Conservation (phyloP, 2,329 filamentous ascomycete species). For the Elsinoe australis region DNA sequence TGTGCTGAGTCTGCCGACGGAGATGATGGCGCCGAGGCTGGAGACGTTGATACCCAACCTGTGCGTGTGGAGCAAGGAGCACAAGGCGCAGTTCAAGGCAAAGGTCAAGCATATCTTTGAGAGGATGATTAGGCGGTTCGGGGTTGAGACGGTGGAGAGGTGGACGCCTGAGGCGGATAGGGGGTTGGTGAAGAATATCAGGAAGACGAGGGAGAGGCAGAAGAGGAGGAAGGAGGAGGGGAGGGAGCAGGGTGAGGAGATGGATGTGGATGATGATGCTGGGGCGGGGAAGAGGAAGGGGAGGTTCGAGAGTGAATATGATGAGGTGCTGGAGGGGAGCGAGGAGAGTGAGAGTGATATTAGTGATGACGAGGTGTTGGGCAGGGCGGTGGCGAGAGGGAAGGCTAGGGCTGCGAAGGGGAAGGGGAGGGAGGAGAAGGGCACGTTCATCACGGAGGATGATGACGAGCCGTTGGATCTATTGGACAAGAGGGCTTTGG, state of each 20-base stretch:
- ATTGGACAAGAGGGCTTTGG: constrained; percentile 78
- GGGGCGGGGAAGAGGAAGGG: constrained; percentile 46
- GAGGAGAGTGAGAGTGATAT: constrained; percentile 49
- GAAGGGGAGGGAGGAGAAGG: constrained; percentile 38
- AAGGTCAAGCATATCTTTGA: constrained; percentile 99
- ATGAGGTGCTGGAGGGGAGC: constrained; percentile 79
- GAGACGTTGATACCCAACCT: constrained; percentile 75
- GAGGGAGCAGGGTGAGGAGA: constrained; percentile 51
- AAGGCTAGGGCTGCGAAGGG: constrained; percentile 55
- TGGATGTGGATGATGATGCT: constrained; percentile 43
- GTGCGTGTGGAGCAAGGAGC: constrained; percentile 94
- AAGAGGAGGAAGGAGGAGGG: constrained; percentile 78
- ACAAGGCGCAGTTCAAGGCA: constrained; percentile 92
- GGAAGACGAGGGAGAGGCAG: constrained; percentile 83
- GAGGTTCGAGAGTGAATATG: constrained; percentile 85
- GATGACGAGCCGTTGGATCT: constrained; percentile 93
- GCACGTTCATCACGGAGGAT: constrained; percentile 86
- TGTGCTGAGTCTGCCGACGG: constrained; percentile 72
- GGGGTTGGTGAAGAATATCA: constrained; percentile 88
- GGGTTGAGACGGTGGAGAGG: constrained; percentile 69
- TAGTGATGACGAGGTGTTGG: constrained; percentile 52
- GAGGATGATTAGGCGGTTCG: constrained; percentile 85
- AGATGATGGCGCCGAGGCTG: constrained; percentile 71
- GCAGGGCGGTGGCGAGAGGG: constrained; percentile 40
- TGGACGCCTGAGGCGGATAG: constrained; percentile 77